A percentile compares a stretch with the other conserved stretches of the same genome.
Conservation (phyloP, 306 rosid genomes). For the Leucaena leucocephala region DNA sequence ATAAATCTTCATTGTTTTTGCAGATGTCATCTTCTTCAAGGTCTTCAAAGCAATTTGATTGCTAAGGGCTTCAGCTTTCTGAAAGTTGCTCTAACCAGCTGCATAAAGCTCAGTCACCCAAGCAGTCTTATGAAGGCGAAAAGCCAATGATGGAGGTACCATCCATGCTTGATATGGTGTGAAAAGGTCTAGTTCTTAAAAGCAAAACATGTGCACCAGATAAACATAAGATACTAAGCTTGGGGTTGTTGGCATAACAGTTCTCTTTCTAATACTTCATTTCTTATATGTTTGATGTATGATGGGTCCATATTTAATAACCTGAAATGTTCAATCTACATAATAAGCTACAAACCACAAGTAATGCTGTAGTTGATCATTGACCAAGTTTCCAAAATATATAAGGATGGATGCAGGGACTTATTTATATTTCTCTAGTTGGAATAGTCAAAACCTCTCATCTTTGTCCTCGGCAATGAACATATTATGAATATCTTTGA, state of each 20-base stretch:
- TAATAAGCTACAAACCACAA: not conserved
- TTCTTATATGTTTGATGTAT: not conserved
- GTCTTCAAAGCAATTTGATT: slow-evolving; percentile 38
- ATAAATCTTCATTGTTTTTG: not conserved
- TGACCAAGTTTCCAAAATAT: not conserved
- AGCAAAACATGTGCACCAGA: slow-evolving; percentile 4
- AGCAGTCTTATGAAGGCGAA: slow-evolving; percentile 33
- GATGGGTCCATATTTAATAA: not conserved
- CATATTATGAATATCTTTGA: not conserved
- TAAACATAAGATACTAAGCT: not conserved
- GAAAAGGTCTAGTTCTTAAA: slow-evolving; percentile 4
- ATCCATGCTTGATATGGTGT: not conserved
- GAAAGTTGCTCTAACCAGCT: slow-evolving; percentile 38
- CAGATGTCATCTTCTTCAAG: slow-evolving; percentile 41
- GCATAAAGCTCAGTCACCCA: slow-evolving; percentile 37
- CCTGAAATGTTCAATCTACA: not conserved
- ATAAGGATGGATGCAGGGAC: not conserved
- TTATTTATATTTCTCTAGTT: not conserved
- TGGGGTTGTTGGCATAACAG: not conserved
- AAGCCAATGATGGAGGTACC: slow-evolving; percentile 49
- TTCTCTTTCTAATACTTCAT: not conserved
- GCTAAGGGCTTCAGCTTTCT: slow-evolving; percentile 21
- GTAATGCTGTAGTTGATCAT: not conserved
- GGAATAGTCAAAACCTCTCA: not conserved
- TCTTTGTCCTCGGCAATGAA: not conserved